Evolutionary conservation across 176 grass and related monocot species (phyloP).

Genomic region (Oropetium thomaeum): DNA sequence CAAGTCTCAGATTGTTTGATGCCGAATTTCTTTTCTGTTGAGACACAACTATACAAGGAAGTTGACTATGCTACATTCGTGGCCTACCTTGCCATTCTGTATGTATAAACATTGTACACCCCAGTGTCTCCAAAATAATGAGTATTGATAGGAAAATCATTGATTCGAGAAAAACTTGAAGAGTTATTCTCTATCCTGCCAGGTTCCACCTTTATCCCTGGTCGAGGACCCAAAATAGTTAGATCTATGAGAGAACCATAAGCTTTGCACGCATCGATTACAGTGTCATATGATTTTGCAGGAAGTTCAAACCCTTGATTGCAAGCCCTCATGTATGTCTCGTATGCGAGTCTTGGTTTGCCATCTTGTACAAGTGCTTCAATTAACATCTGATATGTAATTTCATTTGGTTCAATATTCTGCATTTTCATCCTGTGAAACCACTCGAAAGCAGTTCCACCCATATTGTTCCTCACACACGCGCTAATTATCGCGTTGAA

Average conservation of each 20-base stretch:
- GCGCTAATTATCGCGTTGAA: constrained; percentile 87
- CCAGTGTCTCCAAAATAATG: constrained; percentile 33
- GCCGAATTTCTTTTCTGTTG: background rate
- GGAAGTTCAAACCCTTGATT: constrained; percentile 58
- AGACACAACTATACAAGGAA: constrained; percentile 14
- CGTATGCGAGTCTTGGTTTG: constrained; percentile 75
- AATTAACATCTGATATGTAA: constrained; percentile 81
- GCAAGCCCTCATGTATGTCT: constrained; percentile 67
- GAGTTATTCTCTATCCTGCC: constrained; percentile 26
- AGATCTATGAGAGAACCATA: constrained; percentile 44
- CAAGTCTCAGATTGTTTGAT: background rate
- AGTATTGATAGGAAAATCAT: constrained; percentile 23
- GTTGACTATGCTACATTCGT: background rate
- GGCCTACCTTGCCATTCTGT: constrained; percentile 26
- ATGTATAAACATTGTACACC: constrained; percentile 27
- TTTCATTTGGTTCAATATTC: constrained; percentile 61
- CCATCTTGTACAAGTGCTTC: constrained; percentile 63
- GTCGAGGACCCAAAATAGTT: constrained; percentile 46
- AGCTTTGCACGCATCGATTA: constrained; percentile 48
- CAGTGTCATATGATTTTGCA: constrained; percentile 64
- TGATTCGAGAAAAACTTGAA: constrained; percentile 29
- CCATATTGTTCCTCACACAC: constrained; percentile 43
- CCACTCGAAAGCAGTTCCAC: constrained; percentile 66
- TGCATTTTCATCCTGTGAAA: constrained; percentile 75
- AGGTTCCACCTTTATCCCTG: constrained; percentile 26